Conservation (phyloP, 345 rosid species). For the Aurinia saxatilis region DNA sequence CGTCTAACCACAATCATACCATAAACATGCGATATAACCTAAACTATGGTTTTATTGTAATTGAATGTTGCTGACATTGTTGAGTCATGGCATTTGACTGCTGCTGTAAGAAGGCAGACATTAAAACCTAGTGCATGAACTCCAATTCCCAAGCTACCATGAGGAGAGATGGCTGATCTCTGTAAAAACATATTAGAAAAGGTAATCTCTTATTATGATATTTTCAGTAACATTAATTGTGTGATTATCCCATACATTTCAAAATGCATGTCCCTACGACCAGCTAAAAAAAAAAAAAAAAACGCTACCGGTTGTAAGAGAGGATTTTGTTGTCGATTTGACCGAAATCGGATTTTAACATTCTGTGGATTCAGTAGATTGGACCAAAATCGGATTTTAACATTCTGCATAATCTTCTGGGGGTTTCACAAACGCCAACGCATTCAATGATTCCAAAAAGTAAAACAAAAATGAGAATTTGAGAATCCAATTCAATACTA, state of each 20-base stretch:
- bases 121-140: constrained; percentile 55
- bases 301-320: constrained; percentile 63
- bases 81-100: constrained; percentile 55
- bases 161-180: constrained; percentile 64
- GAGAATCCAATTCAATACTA: no score
- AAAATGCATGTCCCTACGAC: constrained; percentile 2
- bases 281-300: constrained; percentile 5
- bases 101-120: constrained; percentile 57
- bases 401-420: no score
- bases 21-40: not conserved
- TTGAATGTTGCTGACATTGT: constrained; percentile 59
- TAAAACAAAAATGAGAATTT: no score
- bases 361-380: no score
- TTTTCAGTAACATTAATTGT: no score
- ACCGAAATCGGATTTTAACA: no score
- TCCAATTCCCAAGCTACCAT: constrained; percentile 68
- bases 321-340: constrained; percentile 78
- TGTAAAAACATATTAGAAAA: constrained; percentile 54
- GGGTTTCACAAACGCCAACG: no score
- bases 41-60: constrained; percentile 20
- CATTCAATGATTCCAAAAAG: no score
- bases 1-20: not conserved
- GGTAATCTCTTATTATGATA: no score
- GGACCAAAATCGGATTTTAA: no score
- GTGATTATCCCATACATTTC: not conserved